Base-by-base conservation (phyloP, 2,329 filamentous ascomycete species). In the Diaporthe helianthi region DNA sequence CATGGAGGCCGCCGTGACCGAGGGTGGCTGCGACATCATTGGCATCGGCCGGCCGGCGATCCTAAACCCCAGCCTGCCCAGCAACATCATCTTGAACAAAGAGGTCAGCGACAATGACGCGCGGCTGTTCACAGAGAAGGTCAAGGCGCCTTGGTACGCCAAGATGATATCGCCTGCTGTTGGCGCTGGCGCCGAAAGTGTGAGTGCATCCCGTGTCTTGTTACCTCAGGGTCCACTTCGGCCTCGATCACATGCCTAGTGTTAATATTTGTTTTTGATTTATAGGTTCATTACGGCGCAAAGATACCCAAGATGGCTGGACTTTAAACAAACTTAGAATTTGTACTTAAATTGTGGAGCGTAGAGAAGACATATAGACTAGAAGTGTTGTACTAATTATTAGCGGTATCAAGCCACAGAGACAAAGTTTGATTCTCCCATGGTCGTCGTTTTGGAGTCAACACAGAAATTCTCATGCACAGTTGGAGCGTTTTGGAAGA, bases 1-100 rank as follows among this genome's bases (percentile, higher is more conserved):
- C 2, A 83, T 84, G 78, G 81, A 83, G 60, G 75, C 73, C 0
- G 83, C 82, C 0, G 68, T 84, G 5, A 73, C 71, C 0, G 75
- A 77, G 24, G 80, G 77, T 0, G 80, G 75, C 6, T 84, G 83
- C 54, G 82, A 84, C 36, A 66, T 83, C 2, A 74, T 83, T 19
- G 83, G 82, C 2, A 65, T 84, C 1, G 82, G 74, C 0, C 72
- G 83, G 4, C 82, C 82, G 13, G 75, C 82, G 0, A 75, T 79
- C 0, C 44, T 83, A 0, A 79, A 83, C 65, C 80, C 82, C 0
- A 51, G 64, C 2, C 68, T 83, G 15, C 82, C 82, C 1, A 73
- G 75, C 52, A 78, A 75, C 58, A 71, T 75, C n/a, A 73, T 82
- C 0, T 72, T 81, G 19, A 81, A 82, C 73, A 49, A 69, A 29